Percentiles rank a stretch among this genome's conserved stretches.
These are phyloP conservation scores for Taiwanofungus camphoratus DNA, from an alignment of 1,284 basidiomycete genomes.

Conservation along the genomic window DNA sequence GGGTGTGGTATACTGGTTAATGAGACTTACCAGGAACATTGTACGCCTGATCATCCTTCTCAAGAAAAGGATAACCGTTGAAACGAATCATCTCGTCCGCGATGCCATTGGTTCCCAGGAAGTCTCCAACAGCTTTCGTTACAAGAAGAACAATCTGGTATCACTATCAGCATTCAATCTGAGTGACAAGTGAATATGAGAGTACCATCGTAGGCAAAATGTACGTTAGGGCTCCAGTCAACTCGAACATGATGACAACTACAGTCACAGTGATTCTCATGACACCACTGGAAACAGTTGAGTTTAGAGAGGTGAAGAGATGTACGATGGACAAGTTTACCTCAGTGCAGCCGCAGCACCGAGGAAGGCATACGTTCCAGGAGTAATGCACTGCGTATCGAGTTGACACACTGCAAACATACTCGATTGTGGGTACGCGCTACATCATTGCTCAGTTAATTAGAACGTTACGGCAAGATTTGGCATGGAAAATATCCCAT, in stretches of 20 bases:
- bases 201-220: slow-evolving; percentile 95
- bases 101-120: slow-evolving; percentile 88
- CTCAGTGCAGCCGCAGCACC: slow-evolving; percentile 93
- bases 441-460: slow-evolving; percentile 26
- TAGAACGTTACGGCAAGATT: background rate
- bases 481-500: slow-evolving; percentile 19
- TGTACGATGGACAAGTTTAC: slow-evolving; percentile 34
- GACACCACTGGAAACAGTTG: slow-evolving; percentile 60
- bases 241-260: slow-evolving; percentile 99
- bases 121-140: slow-evolving; percentile 97
- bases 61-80: slow-evolving; percentile 95
- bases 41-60: slow-evolving; percentile 89
- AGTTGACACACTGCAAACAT: slow-evolving; percentile 90
- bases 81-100: slow-evolving; percentile 97
- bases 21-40: slow-evolving; percentile 72
- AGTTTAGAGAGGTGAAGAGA: background rate
- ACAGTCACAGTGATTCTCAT: slow-evolving; percentile 97
- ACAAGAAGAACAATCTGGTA: slow-evolving; percentile 90
- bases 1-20: background rate
- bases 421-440: slow-evolving; percentile 75
- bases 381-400: slow-evolving; percentile 95
- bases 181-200: background rate
- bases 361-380: slow-evolving; percentile 94
- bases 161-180: background rate
- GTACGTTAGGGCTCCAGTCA: slow-evolving; percentile 98